Percentiles rank a stretch among this genome's conserved stretches.
Conservation (phyloP, 108 stramenopile species). For the Nitzschia sp. region DNA sequence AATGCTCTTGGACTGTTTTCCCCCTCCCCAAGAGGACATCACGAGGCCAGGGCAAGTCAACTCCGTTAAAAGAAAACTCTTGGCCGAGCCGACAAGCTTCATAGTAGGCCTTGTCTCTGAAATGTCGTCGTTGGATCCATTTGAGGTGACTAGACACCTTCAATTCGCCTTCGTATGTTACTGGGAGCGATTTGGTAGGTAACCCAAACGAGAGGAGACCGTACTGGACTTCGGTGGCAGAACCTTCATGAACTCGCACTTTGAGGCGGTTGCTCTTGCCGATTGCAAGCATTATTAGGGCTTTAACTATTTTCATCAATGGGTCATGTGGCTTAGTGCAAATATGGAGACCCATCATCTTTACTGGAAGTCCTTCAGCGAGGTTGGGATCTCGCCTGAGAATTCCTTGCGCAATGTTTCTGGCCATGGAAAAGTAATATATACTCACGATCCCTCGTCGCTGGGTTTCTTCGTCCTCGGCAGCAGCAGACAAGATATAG, state of each 20-base stretch:
- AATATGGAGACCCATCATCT: conserved; percentile 8
- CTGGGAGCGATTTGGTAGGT: not conserved
- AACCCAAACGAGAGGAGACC: conserved; percentile 13
- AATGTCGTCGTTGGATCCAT: not conserved
- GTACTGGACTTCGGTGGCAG: conserved; percentile 16
- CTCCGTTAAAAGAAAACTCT: not conserved
- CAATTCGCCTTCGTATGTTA: conserved; percentile 7
- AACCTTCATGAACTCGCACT: conserved; percentile 9
- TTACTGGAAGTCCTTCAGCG: conserved; percentile 1
- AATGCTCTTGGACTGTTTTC: conserved; percentile 20
- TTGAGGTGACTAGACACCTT: not conserved
- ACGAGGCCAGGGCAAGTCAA: conserved; percentile 7
- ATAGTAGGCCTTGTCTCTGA: too few relatives aligned
- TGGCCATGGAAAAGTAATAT: conserved; percentile 5
- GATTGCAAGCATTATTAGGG: conserved; percentile 1
- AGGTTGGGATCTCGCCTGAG: not conserved
- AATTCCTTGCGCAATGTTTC: not conserved
- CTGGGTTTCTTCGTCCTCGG: conserved; percentile 22
- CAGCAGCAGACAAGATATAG: not conserved
- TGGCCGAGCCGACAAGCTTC: too few relatives aligned
- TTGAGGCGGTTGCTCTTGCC: not conserved
- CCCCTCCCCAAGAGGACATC: conserved; percentile 38
- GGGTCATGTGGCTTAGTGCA: conserved; percentile 9
- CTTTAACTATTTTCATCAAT: not conserved
- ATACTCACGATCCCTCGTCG: not conserved